Evolutionary conservation across 1,139 yeast species (phyloP).

Genomic region (Magnusiomyces fungicola): DNA sequence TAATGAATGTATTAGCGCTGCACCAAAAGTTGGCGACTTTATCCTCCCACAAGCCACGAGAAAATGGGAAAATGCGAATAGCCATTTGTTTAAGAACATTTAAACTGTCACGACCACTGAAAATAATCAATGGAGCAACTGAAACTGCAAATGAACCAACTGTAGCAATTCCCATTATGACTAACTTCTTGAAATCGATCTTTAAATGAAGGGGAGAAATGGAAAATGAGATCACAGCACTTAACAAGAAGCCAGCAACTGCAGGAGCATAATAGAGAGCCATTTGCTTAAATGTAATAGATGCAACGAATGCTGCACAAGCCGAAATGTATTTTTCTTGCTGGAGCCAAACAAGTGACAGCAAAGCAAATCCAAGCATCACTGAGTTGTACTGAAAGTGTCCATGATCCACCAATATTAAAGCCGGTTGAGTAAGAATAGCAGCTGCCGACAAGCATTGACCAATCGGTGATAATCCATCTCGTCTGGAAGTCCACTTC

Average conservation of each 20-base stretch:
- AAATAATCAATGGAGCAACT: conserved; percentile 55
- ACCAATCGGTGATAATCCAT: conserved; percentile 45
- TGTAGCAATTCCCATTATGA: conserved; percentile 59
- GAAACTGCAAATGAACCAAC: conserved; percentile 45
- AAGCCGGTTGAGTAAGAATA: conserved; percentile 67
- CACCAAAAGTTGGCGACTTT: conserved; percentile 98
- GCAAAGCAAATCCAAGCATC: conserved; percentile 79
- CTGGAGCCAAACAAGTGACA: conserved; percentile 58
- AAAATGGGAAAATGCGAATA: conserved; percentile 79
- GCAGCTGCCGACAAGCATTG: conserved; percentile 71
- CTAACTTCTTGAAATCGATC: conserved; percentile 41
- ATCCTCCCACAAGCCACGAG: conserved; percentile 94
- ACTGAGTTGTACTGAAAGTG: conserved; percentile 94
- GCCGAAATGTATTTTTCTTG: conserved; percentile 56
- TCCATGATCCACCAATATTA: conserved; percentile 87
- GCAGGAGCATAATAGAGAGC: conserved; percentile 88
- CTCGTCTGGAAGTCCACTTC: conserved; percentile 49
- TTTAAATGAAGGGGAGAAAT: conserved; percentile 23
- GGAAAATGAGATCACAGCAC: conserved; percentile 32
- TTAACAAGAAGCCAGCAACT: conserved; percentile 67
- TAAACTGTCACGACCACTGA: conserved; percentile 24
- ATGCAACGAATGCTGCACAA: conserved; percentile 69
- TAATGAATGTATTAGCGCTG: conserved; percentile 67
- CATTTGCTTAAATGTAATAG: conserved; percentile 91
- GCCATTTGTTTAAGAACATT: conserved; percentile 40